These are phyloP conservation scores for Microstroma glucosiphilum DNA, from an alignment of 1,284 basidiomycete genomes.

Conservation along the genomic window DNA sequence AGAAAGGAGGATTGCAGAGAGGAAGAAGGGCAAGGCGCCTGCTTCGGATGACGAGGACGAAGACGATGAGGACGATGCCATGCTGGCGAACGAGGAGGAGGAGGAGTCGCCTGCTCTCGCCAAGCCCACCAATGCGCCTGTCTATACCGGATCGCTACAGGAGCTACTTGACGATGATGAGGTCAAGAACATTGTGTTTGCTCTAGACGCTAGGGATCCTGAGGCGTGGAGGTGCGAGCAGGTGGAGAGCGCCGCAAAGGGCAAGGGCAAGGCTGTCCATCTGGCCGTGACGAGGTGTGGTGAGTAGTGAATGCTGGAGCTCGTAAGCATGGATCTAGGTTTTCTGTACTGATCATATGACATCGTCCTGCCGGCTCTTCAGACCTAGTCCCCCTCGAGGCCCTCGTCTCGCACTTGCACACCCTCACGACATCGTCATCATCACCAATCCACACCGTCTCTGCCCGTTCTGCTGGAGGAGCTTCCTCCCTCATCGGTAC, in stretches of 20 bases:
- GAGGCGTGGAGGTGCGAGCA: constrained; percentile 33
- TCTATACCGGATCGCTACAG: constrained; percentile 27
- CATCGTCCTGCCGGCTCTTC: neutral
- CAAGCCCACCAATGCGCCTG: constrained; percentile 10
- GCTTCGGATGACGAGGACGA: constrained; percentile 21
- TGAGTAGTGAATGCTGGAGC: too few species aligned
- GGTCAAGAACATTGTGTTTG: constrained; percentile 29
- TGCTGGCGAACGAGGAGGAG: constrained; percentile 15
- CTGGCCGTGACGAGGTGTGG: constrained; percentile 23
- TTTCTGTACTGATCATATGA: too few species aligned
- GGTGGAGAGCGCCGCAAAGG: constrained; percentile 26
- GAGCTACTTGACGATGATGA: constrained; percentile 17
- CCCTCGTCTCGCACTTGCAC: constrained; percentile 32
- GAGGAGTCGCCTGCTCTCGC: neutral
- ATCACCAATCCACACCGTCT: constrained; percentile 30
- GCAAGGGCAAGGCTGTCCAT: constrained; percentile 16
- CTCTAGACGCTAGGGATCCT: constrained; percentile 42
- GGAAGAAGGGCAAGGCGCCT: constrained; percentile 13
- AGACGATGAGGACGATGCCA: constrained; percentile 20
- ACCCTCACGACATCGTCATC: constrained; percentile 18
- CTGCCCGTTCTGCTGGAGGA: constrained; percentile 12
- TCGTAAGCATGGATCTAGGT: too few species aligned
- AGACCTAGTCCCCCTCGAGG: constrained; percentile 42
- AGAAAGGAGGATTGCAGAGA: constrained; percentile 12
- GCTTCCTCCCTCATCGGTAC: constrained; percentile 22